Base-by-base conservation (phyloP, 2,329 filamentous ascomycete genomes). In the Colletotrichum lupini region DNA sequence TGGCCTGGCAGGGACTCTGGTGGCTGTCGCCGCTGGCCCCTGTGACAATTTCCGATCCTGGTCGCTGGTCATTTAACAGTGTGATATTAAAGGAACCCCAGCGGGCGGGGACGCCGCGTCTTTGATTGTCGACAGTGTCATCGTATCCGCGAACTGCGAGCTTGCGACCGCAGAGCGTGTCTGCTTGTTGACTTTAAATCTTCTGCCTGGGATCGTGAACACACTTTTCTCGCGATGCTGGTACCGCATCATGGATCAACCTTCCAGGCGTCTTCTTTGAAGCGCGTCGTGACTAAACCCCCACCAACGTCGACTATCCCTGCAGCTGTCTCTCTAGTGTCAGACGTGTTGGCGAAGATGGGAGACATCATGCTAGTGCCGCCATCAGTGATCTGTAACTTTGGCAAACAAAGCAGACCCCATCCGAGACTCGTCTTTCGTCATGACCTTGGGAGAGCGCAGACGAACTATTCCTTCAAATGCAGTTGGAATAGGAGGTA, bases 31-130 rank as follows among this genome's bases (percentile, higher is more conserved):
- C 22, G 52, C 28, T 46, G 53, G 61, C 52, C 66, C 59, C 32
- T 72, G 53, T 19, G 35, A 55, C 66, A 72, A 69, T 72, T 55
- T 72, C 70, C 66, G 66, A 72, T 53, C 70, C 70, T 56, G 59
- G 70, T 69, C 70, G 49, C 14, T 69, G 53, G 58, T 69, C 66
- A 69, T 72, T 62, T 64, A 64, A 63, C 61, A 55, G 55, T 55
- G 52, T 72, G 65, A 68, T 63, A 72, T 69, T 55, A 55, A 53
- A 63, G 53, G 42, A 49, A 69, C 22, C 42, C 65, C 32, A 42
- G 59, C 53, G 24, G 53, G 24, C 65, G 65, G 65, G 59, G 52
- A 35, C 22, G 16, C n/a, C 24, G 65, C 58, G 52, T 46, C 53
- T 35, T 37, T 22, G 53, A 55, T 32, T 26, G 49, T 59, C 49